phyloP scores from a whole-genome alignment of 2,329 filamentous ascomycete genomes.

The Grosmannia clavigera region DNA sequence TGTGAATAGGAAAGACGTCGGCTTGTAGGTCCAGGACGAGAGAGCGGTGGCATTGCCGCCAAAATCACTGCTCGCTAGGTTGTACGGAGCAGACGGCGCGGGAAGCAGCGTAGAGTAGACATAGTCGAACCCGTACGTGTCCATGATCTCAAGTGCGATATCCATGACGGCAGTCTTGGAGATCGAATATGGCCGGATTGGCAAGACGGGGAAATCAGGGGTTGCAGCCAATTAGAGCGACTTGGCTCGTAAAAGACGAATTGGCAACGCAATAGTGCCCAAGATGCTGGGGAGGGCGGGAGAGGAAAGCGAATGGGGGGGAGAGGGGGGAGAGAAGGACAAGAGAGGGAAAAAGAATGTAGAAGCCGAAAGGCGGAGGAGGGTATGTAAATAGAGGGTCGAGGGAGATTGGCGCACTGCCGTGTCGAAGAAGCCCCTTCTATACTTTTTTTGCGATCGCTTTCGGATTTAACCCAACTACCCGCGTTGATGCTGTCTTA shows the following conservation, averaged over 20 bases:
- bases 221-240: neutral
- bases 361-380: neutral
- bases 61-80: conserved; percentile 22
- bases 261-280: neutral
- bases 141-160: conserved; percentile 74
- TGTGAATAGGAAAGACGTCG: conserved; percentile 57
- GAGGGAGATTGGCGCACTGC: neutral
- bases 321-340: neutral
- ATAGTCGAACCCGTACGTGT: conserved; percentile 71
- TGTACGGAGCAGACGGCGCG: conserved; percentile 32
- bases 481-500: neutral
- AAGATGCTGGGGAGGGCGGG: neutral
- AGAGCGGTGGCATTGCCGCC: conserved; percentile 45
- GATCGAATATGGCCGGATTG: neutral
- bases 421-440: neutral
- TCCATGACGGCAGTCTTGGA: conserved; percentile 49
- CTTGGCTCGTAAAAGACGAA: neutral
- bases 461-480: neutral
- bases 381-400: neutral
- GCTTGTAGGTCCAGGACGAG: conserved; percentile 56
- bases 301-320: neutral
- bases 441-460: neutral
- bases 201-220: neutral
- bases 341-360: neutral
- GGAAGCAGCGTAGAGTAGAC: conserved; percentile 61